Base-by-base conservation (phyloP, 2,329 filamentous ascomycete genomes). In the Sclerotinia trifoliorum region DNA sequence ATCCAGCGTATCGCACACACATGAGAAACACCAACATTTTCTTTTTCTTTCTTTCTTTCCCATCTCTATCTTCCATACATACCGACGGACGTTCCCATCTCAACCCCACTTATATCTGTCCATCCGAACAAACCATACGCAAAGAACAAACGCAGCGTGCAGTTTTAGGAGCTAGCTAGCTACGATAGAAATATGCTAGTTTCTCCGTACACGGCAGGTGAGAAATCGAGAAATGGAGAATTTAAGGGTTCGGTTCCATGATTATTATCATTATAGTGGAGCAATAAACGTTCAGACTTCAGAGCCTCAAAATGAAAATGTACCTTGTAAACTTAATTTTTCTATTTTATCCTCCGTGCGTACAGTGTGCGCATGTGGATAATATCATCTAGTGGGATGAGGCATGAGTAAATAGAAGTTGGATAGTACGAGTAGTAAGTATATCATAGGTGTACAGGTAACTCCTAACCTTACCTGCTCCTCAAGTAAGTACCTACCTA, bases 1-100 rank as follows among this genome's bases (percentile, higher is more conserved):
- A n/a, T n/a, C n/a, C n/a, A 62, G 60, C 60, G 44, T 62, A 62
- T 62, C 44, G 60, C 60, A 42, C 39, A 42, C 35, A 35, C 35
- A 35, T 39, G 35, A 44, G 49, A 62, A 32, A 32, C 6, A 49
- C 26, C 42, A 49, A 62, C 44, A 24, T 10, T 19, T 21, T 3
- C 2, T 8, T 35, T 35, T 35, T 2, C 35, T 35, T 10, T 35
- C 6, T 5, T 4, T 2, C 39, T 26, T 60, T 6, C 17, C 46
- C 5, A 17, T 8, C 4, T 35, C 32, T 21, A 60, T n/a, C 35
- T 35, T 10, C 35, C 35, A 10, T 35, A 35, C 35, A 35, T n/a
- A n/a, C n/a, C n/a, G n/a, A n/a, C n/a, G 32, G 6, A 35, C 13
- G 8, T 35, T n/a, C 19, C 52, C 52, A 32, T 35, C 2, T n/a